Evolutionary conservation across 257 asterid genomes (phyloP).

Genomic region (Penstemon eatonii): DNA sequence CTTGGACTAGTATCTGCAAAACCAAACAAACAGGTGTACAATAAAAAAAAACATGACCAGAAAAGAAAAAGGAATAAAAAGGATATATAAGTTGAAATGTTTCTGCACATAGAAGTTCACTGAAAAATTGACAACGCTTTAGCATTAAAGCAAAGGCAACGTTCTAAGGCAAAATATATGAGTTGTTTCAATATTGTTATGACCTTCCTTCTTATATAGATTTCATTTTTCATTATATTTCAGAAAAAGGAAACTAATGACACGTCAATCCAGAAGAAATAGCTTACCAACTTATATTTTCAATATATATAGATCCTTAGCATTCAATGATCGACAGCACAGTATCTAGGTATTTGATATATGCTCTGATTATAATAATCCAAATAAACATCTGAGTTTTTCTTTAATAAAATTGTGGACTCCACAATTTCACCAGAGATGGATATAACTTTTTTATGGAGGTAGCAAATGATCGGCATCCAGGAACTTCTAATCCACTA

Average conservation of each 20-base stretch:
- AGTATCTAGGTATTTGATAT: constrained; percentile 1
- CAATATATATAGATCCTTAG: background rate
- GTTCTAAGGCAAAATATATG: background rate
- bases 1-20: constrained; percentile 62
- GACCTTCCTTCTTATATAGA: background rate
- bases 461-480: no score
- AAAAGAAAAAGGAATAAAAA: constrained; percentile 4
- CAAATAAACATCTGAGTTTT: background rate
- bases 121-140: constrained; percentile 9
- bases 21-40: constrained; percentile 18
- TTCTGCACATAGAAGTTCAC: background rate
- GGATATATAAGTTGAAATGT: constrained; percentile 6
- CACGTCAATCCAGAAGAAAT: background rate
- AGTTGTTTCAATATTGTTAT: background rate
- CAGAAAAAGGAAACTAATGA: background rate
- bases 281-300: background rate
- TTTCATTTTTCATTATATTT: constrained; percentile 1
- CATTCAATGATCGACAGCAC: constrained; percentile 6
- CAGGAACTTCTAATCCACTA: background rate
- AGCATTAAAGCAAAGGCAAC: constrained; percentile 3
- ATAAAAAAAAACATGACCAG: constrained; percentile 11
- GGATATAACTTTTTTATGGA: constrained; percentile 2
- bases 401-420: background rate
- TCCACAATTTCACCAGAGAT: constrained; percentile 2
- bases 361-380: background rate